phyloP scores from a whole-genome alignment of 768 basidiomycete genomes.

The Lentinula guzmanii region DNA sequence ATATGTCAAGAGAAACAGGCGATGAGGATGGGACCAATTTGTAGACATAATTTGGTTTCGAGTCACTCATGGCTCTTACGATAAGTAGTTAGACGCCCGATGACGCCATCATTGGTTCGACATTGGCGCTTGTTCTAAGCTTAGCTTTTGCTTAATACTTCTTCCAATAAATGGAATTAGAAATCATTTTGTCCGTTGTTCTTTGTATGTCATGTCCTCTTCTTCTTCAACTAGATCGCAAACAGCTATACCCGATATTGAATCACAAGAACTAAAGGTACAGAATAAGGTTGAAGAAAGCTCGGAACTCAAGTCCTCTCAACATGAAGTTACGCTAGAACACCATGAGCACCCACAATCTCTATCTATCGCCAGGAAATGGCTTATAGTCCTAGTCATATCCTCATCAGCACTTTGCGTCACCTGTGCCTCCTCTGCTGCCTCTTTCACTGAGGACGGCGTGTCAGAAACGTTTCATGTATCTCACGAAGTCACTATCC shows the following conservation, averaged over 20 bases:
- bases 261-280: not conserved
- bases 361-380: constrained; percentile 34
- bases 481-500: constrained; percentile 39
- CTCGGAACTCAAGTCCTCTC: not conserved
- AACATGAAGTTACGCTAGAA: constrained; percentile 26
- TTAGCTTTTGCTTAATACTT: not conserved
- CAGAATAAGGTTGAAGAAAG: not conserved
- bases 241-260: not conserved
- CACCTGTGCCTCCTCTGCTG: constrained; percentile 52
- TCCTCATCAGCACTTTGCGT: constrained; percentile 42
- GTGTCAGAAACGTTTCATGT: constrained; percentile 45
- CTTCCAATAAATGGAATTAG: not conserved
- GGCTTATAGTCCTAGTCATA: constrained; percentile 42
- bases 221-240: not conserved
- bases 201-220: not conserved
- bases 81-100: not conserved
- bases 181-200: not conserved
- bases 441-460: constrained; percentile 57
- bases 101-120: not conserved
- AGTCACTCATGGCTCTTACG: not conserved
- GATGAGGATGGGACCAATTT: constrained; percentile 46
- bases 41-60: constrained; percentile 49
- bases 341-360: constrained; percentile 35
- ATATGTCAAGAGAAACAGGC: constrained; percentile 11
- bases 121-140: not conserved